phyloP scores from a whole-genome alignment of 2,329 filamentous ascomycete species.

The Curvularia sp. region DNA sequence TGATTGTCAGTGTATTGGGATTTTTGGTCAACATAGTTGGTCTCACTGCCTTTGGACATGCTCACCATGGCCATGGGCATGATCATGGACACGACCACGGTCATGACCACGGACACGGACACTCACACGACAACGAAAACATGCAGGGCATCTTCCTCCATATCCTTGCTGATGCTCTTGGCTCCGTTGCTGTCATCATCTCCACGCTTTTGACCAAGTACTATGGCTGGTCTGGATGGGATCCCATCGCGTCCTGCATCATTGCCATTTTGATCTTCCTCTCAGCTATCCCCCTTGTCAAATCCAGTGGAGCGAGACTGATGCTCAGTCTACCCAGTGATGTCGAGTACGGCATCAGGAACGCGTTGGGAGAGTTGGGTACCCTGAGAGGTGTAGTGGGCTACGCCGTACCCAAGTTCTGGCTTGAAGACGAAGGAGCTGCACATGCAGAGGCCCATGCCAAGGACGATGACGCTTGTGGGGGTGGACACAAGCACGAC shows the following conservation, averaged over 20 bases:
- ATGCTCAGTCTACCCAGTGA: conserved; percentile 85
- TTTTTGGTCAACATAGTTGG: conserved; percentile 91
- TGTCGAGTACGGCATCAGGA: conserved; percentile 85
- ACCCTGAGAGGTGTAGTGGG: conserved; percentile 83
- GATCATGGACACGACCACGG: conserved; percentile 46
- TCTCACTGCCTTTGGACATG: conserved; percentile 78
- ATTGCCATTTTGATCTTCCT: conserved; percentile 93
- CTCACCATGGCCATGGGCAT: conserved; percentile 63
- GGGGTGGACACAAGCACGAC: conserved; percentile 38
- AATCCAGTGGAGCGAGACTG: conserved; percentile 80
- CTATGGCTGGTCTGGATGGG: conserved; percentile 91
- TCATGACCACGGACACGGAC: conserved; percentile 41
- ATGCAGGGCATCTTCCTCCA: conserved; percentile 98
- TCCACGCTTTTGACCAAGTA: conserved; percentile 88
- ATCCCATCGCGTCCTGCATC: conserved; percentile 90
- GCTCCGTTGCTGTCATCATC: conserved; percentile 91
- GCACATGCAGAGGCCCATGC: conserved; percentile 53
- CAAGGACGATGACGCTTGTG: conserved; percentile 48
- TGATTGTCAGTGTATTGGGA: conserved; percentile 86
- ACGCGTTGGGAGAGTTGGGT: conserved; percentile 82
- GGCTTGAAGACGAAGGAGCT: conserved; percentile 75
- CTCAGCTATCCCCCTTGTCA: conserved; percentile 88
- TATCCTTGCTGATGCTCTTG: conserved; percentile 91
- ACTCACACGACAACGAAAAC: conserved; percentile 87
- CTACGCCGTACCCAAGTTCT: conserved; percentile 89